Base-by-base conservation (phyloP, 805 yeast genomes). In the Kodamaea kakaduensis region DNA sequence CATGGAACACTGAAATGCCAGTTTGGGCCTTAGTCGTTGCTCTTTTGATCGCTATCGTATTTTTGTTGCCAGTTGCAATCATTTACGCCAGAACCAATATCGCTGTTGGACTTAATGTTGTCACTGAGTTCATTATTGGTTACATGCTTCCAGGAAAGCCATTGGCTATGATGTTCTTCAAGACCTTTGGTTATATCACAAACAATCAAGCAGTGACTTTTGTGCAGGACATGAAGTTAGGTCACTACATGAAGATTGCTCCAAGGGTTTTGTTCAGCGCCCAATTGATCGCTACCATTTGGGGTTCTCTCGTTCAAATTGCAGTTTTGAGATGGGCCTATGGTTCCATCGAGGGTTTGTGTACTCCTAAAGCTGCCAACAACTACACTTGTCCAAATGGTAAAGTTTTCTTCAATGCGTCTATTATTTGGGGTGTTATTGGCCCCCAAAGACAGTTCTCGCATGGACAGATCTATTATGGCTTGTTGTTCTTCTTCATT, bases 141-240 rank as follows among this genome's bases (percentile, higher is more conserved):
- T 65, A 65, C 56, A 62, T 65, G 67, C 42, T 64, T 35, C 70
- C 71, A 42, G 75, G 75, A 41, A 68, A 67, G 50, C 74, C 74
- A 29, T 44, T 67, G 43, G 73, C 71, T 17, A 67, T 63, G 61
- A 61, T 71, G 69, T 61, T 68, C 42, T 61, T 69, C 58, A 66
- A 70, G 49, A 64, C 71, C 18, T 70, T 54, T 40, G 73, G 73
- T 30, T 71, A 64, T 54, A 71, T 69, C 49, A 64, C 73, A 34
- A 67, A 64, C 47, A 60, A 55, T 41, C 76, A 71, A 51, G 75
- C 72, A n/a, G 63, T 70, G 35, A 55, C 65, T 13, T 64, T 61
- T 52, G 71, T 77, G 32, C 68, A 74, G 46, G 71, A 65, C 49
- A 60, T 63, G 68, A 64, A 64, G 46, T 57, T 64, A 46, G 69